Base-by-base conservation (phyloP, 1,139 yeast species). In the Suhomyces coccinellae region DNA sequence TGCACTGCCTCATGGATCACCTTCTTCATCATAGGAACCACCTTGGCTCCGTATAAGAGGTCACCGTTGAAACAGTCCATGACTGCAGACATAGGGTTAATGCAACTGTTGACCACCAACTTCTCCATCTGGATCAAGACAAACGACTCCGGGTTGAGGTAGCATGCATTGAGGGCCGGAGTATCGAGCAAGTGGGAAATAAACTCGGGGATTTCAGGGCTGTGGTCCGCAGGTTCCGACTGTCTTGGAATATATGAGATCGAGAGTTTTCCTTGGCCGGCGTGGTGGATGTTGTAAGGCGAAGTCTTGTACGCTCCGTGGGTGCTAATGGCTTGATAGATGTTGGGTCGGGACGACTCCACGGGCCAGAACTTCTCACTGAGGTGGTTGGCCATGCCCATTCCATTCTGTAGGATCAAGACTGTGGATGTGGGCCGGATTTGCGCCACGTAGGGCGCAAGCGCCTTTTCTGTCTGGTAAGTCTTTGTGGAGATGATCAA, bases 61-160 rank as follows among this genome's bases (percentile, higher is more conserved):
- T 83, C 85, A 8, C 96, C 96, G 57, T 93, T 93, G 39, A 72
- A 61, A 55, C 91, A 84, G 57, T 82, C 86, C 44, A 81, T 69
- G 12, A 89, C 52, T 0, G 89, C 83, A 0, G 93, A 80, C 30
- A 87, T 62, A 0, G 96, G 87, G 53, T 89, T 89, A 47, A 89
- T 80, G 53, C 87, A 85, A 30, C 87, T 78, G 55, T 87, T 87
- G 8, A 85, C 80, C 26, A 86, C 75, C 43, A 91, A 75, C 59
- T 93, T 93, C 53, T 85, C 89, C 55, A 81, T 71, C 61, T 90
- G 97, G 3, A 77, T 74, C 29, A 83, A 63, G 27, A 81, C 53
- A 48, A 91, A 73, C 29, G 80, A 80, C n/a, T 75, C 63, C 55
- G 81, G 80, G 0, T 76, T 64, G 46, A 80, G 52, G 30, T 69